Base-by-base conservation (phyloP, 2,329 filamentous ascomycete species). In the Phoma sp. region DNA sequence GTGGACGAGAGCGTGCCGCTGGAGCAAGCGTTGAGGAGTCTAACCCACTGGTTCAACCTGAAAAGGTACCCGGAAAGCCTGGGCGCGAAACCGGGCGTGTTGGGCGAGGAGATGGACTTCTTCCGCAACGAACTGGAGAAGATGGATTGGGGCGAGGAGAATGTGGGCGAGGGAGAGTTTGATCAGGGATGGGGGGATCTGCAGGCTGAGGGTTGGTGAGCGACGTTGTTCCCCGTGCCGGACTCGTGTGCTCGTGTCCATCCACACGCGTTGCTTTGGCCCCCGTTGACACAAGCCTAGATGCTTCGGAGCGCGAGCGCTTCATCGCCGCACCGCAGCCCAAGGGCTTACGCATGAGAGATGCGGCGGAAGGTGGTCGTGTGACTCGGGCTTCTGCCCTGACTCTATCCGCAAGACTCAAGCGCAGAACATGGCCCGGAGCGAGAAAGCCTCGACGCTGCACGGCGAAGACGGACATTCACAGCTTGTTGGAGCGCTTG, bases 21-120 rank as follows among this genome's bases (percentile, higher is more conserved):
- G 7, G 95, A 99, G 77, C 93, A 97, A 79, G 92, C 92, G 0
- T 81, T 98, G 39, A 82, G 95, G 38, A 91, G 90, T 37, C 76
- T 99, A 61, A 97, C 94, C 48, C 92, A 97, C 74, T 99, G 95
- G 92, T 91, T 91, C 80, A 96, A 97, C 74, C 80, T 96, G 65
- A 85, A 91, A 53, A 79, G 86, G 60, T 97, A 96, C 70, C 90
- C 90, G 19, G 89, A 92, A 55, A 85, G 88, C 54, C 91, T 96
- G 83, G 87, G 80, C 2, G 74, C 78, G 1, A 68, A 61, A 39
- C 70, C 64, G 10, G 73, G 73, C 6, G 65, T 80, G 27, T 55
- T 80, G 25, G 76, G 75, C 33, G 76, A 78, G 53, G 79, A 80
- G 55, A 73, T 77, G 52, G 80, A 80, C 25, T 82, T 81, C 61